Conservation (phyloP, 164 flowering plant species). For the Aristolochia californica region DNA sequence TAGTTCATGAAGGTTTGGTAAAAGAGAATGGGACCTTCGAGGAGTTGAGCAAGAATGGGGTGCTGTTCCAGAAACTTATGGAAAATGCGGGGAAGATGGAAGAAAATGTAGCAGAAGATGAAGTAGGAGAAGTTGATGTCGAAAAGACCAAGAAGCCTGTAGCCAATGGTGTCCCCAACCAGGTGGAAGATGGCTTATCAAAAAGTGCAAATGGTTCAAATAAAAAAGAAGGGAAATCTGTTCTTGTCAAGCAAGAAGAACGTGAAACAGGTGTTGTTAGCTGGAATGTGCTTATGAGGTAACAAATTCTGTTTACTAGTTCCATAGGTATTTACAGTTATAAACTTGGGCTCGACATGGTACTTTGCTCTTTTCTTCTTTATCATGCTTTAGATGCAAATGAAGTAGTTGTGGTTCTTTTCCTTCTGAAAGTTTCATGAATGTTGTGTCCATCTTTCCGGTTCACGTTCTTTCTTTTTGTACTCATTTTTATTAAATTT, state of each 20-base stretch:
- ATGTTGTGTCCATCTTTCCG: no score
- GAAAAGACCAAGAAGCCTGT: constrained; percentile 22
- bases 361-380: no score
- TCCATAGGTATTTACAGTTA: no score
- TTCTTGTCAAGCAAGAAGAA: constrained; percentile 91
- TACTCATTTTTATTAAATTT: no score
- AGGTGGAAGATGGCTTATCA: constrained; percentile 15
- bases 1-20: constrained; percentile 87
- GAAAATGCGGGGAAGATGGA: constrained; percentile 99
- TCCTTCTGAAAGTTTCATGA: no score
- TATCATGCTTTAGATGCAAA: no score
- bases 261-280: constrained; percentile 97
- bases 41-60: constrained; percentile 64
- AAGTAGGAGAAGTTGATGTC: constrained; percentile 27
- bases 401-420: no score
- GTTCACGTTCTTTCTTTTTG: no score
- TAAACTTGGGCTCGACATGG: no score
- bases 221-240: constrained; percentile 68
- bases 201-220: constrained; percentile 22
- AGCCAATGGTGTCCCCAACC: constrained; percentile 37
- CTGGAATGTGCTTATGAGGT: constrained; percentile 76
- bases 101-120: constrained; percentile 70
- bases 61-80: constrained; percentile 72
- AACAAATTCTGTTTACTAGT: constrained; percentile 3
- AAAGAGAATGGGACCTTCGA: constrained; percentile 97